Conservation (phyloP, 257 asterid genomes). For the Scutellaria galericulata region DNA sequence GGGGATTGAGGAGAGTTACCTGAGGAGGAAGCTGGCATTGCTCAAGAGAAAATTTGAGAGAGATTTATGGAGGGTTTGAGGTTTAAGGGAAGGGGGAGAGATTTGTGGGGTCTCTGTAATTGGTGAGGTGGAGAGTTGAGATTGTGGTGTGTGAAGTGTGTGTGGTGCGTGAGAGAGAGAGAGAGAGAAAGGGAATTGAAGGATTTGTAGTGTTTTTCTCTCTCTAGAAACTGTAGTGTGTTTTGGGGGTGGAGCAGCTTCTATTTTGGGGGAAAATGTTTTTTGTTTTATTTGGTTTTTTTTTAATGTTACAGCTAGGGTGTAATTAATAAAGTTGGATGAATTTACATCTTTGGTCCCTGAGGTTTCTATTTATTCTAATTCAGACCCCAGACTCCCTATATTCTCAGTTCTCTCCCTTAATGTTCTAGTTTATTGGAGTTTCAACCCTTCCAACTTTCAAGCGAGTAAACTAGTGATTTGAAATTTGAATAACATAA, state of each 20-base stretch:
- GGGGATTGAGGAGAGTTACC: constrained; percentile 54
- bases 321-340: neutral
- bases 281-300: constrained; percentile 19
- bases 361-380: neutral
- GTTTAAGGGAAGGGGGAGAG: constrained; percentile 50
- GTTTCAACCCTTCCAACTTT: neutral
- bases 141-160: constrained; percentile 51
- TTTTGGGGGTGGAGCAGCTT: constrained; percentile 47
- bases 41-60: constrained; percentile 41
- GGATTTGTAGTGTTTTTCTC: constrained; percentile 40
- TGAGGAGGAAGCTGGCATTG: constrained; percentile 98
- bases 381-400: neutral
- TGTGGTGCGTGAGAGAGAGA: constrained; percentile 44
- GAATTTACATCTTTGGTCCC: constrained; percentile 28
- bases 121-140: constrained; percentile 59
- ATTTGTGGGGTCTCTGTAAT: constrained; percentile 76
- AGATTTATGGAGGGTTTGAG: constrained; percentile 51
- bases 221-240: constrained; percentile 45
- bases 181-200: constrained; percentile 27
- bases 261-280: constrained; percentile 45
- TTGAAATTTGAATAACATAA: neutral
- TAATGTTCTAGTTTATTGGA: neutral
- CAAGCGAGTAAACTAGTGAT: neutral
- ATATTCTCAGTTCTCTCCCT: neutral
- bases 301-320: constrained; percentile 33